phyloP scores from a whole-genome alignment of 371 early-diverging fungal genomes.

The Dichotomocladium elegans region DNA sequence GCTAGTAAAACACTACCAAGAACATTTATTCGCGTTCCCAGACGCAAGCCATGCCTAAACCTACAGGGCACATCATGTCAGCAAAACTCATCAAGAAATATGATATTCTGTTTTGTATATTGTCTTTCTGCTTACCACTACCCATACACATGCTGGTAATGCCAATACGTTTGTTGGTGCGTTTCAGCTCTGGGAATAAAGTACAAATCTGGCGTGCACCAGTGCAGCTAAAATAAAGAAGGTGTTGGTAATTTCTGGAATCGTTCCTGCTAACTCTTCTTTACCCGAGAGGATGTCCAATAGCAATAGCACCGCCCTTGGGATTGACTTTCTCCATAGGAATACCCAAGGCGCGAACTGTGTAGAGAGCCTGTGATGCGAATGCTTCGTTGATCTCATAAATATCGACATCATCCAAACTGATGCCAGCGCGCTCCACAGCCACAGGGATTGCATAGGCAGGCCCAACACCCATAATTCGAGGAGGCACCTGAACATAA shows the following conservation, averaged over 20 bases:
- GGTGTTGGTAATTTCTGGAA: neutral
- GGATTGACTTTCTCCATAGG: slow-evolving; percentile 88
- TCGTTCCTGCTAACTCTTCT: slow-evolving; percentile 13
- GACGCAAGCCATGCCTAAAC: slow-evolving; percentile 88
- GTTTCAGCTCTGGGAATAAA: slow-evolving; percentile 81
- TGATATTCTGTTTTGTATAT: too few species aligned
- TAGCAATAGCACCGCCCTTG: slow-evolving; percentile 95
- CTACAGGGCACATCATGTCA: slow-evolving; percentile 37
- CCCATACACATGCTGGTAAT: slow-evolving; percentile 92
- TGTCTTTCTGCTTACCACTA: slow-evolving; percentile 53
- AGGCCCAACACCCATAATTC: slow-evolving; percentile 95
- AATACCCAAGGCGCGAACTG: slow-evolving; percentile 77
- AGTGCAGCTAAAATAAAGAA: slow-evolving; percentile 60
- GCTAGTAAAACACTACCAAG: neutral
- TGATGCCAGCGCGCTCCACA: slow-evolving; percentile 78
- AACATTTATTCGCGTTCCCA: slow-evolving; percentile 68
- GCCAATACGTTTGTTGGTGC: slow-evolving; percentile 75
- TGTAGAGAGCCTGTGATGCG: slow-evolving; percentile 92
- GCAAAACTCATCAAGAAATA: neutral
- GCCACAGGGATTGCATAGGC: slow-evolving; percentile 93
- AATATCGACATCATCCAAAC: slow-evolving; percentile 75
- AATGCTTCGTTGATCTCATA: slow-evolving; percentile 95
- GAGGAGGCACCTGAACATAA: slow-evolving; percentile 67
- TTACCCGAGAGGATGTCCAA: slow-evolving; percentile 79
- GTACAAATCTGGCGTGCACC: slow-evolving; percentile 96